Percentiles rank a stretch among this genome's conserved stretches.
Conservation (phyloP, 768 basidiomycete genomes). For the Rickenella mellea region DNA sequence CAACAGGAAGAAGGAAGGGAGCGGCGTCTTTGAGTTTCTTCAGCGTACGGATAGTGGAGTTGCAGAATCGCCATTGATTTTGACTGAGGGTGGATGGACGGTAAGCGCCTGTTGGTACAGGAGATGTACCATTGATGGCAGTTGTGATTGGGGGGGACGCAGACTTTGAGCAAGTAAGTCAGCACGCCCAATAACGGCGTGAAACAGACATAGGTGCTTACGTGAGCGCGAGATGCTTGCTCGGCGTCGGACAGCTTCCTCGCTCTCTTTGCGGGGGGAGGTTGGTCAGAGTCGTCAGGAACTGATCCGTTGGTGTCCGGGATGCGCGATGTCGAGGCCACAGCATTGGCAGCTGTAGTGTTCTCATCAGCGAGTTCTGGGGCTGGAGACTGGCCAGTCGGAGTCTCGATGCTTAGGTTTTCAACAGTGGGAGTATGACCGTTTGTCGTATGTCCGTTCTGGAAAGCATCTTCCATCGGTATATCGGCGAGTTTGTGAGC, state of each 20-base stretch:
- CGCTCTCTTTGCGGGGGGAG: constrained; percentile 78
- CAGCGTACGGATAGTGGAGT: constrained; percentile 66
- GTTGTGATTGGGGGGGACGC: constrained; percentile 23
- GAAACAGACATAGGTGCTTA: constrained; percentile 30
- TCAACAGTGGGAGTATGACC: constrained; percentile 6
- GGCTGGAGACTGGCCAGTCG: not conserved
- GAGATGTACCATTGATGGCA: constrained; percentile 7
- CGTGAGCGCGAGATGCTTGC: constrained; percentile 63
- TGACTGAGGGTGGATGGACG: constrained; percentile 35
- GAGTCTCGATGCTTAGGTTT: constrained; percentile 2
- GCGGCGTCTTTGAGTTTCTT: constrained; percentile 80
- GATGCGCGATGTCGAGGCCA: constrained; percentile 1
- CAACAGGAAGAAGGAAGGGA: constrained; percentile 84
- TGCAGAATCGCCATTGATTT: constrained; percentile 72
- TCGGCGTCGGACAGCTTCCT: constrained; percentile 70
- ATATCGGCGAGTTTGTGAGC: constrained; percentile 10
- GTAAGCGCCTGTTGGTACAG: not conserved
- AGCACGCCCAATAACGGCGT: constrained; percentile 23
- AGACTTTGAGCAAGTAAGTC: constrained; percentile 19
- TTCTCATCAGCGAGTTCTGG: not conserved
- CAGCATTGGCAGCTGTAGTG: not conserved
- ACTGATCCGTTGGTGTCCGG: constrained; percentile 5
- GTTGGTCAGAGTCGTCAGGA: constrained; percentile 55
- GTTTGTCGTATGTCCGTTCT: constrained; percentile 18
- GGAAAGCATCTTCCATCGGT: constrained; percentile 3